phyloP scores from a whole-genome alignment of 352 stramenopile genomes.

The Phytophthora melonis region DNA sequence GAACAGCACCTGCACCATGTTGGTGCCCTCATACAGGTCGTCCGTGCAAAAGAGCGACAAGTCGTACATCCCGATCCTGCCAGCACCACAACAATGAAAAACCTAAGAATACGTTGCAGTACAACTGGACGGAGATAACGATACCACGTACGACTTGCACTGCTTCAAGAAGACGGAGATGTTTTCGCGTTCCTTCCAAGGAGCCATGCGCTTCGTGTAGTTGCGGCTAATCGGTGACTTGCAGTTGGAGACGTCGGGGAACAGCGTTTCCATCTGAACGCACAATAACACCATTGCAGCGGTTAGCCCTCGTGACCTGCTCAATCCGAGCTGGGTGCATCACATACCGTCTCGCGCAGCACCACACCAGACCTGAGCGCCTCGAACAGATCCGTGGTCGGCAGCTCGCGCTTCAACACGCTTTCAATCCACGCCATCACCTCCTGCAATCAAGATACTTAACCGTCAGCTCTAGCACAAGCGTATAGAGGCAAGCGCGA shows the following conservation, averaged over 20 bases:
- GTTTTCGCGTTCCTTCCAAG: slow-evolving; percentile 88
- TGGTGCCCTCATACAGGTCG: slow-evolving; percentile 86
- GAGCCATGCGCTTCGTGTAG: slow-evolving; percentile 75
- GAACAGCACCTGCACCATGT: slow-evolving; percentile 88
- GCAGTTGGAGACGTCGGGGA: slow-evolving; percentile 57
- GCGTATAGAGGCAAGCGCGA: no score
- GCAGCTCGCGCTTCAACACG: slow-evolving; percentile 66
- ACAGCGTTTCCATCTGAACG: slow-evolving; percentile 61
- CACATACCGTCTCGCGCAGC: slow-evolving; percentile 69
- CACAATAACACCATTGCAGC: not conserved
- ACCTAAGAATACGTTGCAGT: slow-evolving; percentile 9
- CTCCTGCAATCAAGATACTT: slow-evolving; percentile 49
- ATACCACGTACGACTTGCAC: slow-evolving; percentile 71
- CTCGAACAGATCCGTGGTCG: slow-evolving; percentile 66
- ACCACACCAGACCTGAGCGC: slow-evolving; percentile 80
- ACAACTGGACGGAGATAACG: not conserved
- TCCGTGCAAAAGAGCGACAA: slow-evolving; percentile 86
- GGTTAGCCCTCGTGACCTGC: not conserved
- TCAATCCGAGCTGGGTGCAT: not conserved
- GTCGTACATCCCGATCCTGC: slow-evolving; percentile 85
- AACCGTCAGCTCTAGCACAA: slow-evolving; percentile 6
- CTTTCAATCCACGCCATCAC: slow-evolving; percentile 79
- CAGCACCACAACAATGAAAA: not conserved
- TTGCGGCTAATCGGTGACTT: slow-evolving; percentile 80
- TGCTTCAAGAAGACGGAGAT: slow-evolving; percentile 86